phyloP scores from a whole-genome alignment of 2,329 filamentous ascomycete species.

The Fusarium pseudocircinatum region DNA sequence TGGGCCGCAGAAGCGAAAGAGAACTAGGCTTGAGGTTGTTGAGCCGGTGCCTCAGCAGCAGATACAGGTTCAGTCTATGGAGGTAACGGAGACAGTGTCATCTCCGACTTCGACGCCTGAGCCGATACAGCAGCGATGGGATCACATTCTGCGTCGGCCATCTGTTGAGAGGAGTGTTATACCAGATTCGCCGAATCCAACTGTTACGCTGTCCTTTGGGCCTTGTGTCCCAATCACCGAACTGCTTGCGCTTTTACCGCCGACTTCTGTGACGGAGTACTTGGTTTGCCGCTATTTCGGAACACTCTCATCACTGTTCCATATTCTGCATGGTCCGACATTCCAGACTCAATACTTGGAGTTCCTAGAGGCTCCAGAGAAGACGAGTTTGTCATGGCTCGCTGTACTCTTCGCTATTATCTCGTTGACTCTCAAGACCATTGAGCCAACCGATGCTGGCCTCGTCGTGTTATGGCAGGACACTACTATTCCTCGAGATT shows the following conservation, averaged over 20 bases:
- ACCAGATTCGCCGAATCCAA: not conserved
- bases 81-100: not conserved
- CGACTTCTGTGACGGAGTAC: not conserved
- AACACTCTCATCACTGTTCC: not conserved
- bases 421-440: not conserved
- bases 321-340: constrained; percentile 2
- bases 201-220: not conserved
- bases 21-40: not conserved
- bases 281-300: not conserved
- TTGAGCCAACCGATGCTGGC: not conserved
- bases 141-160: not conserved
- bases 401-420: not conserved
- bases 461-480: not conserved
- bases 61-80: not conserved
- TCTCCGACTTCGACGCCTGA: not conserved
- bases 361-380: accelerated
- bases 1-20: not conserved
- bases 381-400: not conserved
- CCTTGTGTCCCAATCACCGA: not conserved
- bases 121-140: constrained; percentile 17
- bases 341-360: not conserved
- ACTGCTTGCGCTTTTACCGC: not conserved
- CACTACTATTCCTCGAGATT: not conserved
- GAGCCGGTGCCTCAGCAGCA: not conserved
- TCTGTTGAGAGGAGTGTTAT: not conserved